These are phyloP conservation scores for Helenozyma rhizophorensis DNA, from an alignment of 805 yeast genomes.

Conservation along the genomic window DNA sequence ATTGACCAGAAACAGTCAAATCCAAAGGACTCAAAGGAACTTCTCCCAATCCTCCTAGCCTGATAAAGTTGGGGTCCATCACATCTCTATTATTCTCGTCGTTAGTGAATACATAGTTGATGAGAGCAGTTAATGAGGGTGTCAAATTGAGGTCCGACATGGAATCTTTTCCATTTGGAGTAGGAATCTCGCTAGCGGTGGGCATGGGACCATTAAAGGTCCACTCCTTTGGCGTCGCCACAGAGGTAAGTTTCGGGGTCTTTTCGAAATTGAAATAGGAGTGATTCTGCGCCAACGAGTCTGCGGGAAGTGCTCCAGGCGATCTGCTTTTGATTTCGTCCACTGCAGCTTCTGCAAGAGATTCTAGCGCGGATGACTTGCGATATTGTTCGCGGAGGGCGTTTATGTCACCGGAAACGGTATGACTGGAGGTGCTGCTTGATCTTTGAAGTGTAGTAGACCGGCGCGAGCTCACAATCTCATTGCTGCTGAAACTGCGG, in stretches of 20 bases:
- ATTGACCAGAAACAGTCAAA: slow-evolving; percentile 1
- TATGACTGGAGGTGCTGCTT: slow-evolving; percentile 14
- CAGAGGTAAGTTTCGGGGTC: slow-evolving; percentile 2
- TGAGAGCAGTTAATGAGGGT: slow-evolving; percentile 36
- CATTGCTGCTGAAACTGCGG: slow-evolving; percentile 11
- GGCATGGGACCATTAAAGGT: slow-evolving; percentile 2
- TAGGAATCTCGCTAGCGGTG: background rate
- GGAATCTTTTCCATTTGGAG: slow-evolving; percentile 7
- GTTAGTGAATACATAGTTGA: slow-evolving; percentile 28
- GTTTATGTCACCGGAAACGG: slow-evolving; percentile 7
- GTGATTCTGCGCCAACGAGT: background rate
- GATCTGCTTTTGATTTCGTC: slow-evolving; percentile 19
- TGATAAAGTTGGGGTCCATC: background rate
- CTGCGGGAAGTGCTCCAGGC: slow-evolving; percentile 4
- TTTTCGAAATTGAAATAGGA: slow-evolving; percentile 1
- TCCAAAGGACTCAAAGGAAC: slow-evolving; percentile 25
- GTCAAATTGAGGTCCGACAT: slow-evolving; percentile 24
- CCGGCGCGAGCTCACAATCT: background rate
- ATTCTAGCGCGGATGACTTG: slow-evolving; percentile 19
- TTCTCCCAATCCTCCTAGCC: too few species aligned
- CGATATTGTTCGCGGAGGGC: slow-evolving; percentile 12
- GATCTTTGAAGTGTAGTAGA: slow-evolving; percentile 14
- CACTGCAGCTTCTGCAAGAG: slow-evolving; percentile 33
- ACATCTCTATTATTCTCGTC: slow-evolving; percentile 15
- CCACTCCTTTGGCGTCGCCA: slow-evolving; percentile 8